These are phyloP conservation scores for Fusarium sp. DNA, from an alignment of 2,329 filamentous ascomycete species.

Conservation along the genomic window DNA sequence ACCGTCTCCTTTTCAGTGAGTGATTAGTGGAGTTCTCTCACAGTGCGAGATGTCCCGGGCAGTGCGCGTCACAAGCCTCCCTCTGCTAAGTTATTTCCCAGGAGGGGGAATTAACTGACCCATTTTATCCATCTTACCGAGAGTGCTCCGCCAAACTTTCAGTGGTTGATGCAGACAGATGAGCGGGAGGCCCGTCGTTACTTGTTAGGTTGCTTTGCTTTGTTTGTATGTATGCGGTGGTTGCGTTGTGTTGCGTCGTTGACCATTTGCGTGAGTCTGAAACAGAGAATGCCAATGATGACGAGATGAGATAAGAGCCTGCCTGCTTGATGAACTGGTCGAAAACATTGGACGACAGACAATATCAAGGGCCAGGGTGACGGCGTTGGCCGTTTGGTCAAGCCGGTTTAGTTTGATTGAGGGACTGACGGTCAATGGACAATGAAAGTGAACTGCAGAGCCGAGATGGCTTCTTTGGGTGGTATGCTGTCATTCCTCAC, in stretches of 20 bases:
- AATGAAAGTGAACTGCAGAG: slow-evolving; percentile 2
- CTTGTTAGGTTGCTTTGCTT: background rate
- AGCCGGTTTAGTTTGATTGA: slow-evolving; percentile 37
- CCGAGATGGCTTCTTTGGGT: slow-evolving; percentile 7
- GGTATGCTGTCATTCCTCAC: slow-evolving; percentile 25
- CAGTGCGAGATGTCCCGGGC: slow-evolving; percentile 20
- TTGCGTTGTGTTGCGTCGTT: slow-evolving; percentile 22
- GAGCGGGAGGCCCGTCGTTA: slow-evolving; percentile 20
- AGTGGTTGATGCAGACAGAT: slow-evolving; percentile 27
- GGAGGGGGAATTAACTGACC: slow-evolving; percentile 36
- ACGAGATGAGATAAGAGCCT: slow-evolving; percentile 42
- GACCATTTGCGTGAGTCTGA: slow-evolving; percentile 33
- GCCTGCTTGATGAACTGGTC: slow-evolving; percentile 12
- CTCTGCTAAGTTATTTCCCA: slow-evolving; percentile 26
- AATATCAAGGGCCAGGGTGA: slow-evolving; percentile 38
- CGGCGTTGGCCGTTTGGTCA: slow-evolving; percentile 34
- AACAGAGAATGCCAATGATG: slow-evolving; percentile 39
- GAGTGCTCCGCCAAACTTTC: slow-evolving; percentile 42
- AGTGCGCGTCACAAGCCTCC: slow-evolving; percentile 34
- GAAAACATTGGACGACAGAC: slow-evolving; percentile 15
- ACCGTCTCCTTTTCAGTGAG: slow-evolving; percentile 42
- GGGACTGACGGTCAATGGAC: slow-evolving; percentile 12
- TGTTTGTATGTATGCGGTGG: slow-evolving; percentile 11
- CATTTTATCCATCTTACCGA: slow-evolving; percentile 46
- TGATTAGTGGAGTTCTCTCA: slow-evolving; percentile 36